Evolutionary conservation across 2,329 filamentous ascomycete genomes (phyloP), one percentile per base, ranked within the genome.

Genomic region (Ophiocordyceps unilateralis): DNA sequence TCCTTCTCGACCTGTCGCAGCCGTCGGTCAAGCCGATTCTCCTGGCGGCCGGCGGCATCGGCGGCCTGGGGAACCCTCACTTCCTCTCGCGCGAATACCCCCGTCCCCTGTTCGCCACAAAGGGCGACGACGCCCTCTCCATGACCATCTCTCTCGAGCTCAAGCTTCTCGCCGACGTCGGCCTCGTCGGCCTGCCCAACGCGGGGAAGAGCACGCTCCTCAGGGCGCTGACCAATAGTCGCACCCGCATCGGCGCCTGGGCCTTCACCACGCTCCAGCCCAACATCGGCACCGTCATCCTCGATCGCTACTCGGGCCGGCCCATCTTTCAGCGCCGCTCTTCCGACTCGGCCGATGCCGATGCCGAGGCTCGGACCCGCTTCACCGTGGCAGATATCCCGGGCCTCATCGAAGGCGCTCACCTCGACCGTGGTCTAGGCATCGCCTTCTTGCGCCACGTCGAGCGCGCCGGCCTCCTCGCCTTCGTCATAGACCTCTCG

Each of bases 381-480:
- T 94, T 96, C 61, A 93, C 85, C 9, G 81, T 98, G 46, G 91
- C 91, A 15, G 91, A 98, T 58, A 96, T 98, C 45, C 91, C 91
- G 1, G 91, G 91, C 2, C 67, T 98, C 46, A 86, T 98, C 40
- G 81, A 93, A 59, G 87, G 85, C 50, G 91, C 91, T 0, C 89
- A 96, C 62, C 72, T 94, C 9, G 88, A 98, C 61, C 82, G 80
- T 49, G 91, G 91, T 0, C 73, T 98, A 0, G 91, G 91, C 1
- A 78, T 95, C 38, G 86, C 83, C 38, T 98, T 98, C 59, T 65
- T 98, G 15, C 79, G 91, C 14, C 91, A 98, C 59, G 84, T 98
- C 41, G 91, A 98, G 65, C 81, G 91, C 39, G 91, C 91, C 12
- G 80, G 85, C 38, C 84, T 96, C 41, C 75, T 98, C 19, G 88